Conservation (phyloP, 768 basidiomycete genomes). For the Brasilioporus rufonigricans region DNA sequence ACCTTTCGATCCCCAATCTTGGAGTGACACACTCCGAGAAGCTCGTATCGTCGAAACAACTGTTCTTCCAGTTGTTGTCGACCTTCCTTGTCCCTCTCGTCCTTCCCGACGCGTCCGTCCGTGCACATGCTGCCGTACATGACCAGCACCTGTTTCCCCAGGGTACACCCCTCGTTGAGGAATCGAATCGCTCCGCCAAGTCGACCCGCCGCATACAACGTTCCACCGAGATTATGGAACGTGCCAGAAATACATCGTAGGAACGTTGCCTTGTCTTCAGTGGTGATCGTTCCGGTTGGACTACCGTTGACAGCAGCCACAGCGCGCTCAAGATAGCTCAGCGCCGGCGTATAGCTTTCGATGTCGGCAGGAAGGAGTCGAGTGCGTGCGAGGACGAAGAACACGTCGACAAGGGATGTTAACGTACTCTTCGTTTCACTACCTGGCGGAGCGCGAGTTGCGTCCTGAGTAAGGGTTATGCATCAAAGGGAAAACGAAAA, state of each 20-base stretch:
- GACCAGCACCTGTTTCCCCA: conserved; percentile 49
- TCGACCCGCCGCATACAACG: conserved; percentile 63
- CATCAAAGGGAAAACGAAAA: neutral
- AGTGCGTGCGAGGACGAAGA: conserved; percentile 53
- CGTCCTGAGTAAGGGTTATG: conserved; percentile 2
- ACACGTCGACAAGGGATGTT: conserved; percentile 50
- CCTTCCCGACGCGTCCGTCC: conserved; percentile 18
- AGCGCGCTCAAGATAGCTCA: conserved; percentile 48
- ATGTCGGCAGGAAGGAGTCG: conserved; percentile 40
- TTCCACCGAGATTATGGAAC: conserved; percentile 65
- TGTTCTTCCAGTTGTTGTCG: conserved; percentile 66
- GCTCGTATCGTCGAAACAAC: conserved; percentile 72
- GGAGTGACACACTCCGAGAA: conserved; percentile 73
- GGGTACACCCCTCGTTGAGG: conserved; percentile 54
- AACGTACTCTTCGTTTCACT: conserved; percentile 34
- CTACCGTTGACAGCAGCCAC: conserved; percentile 22
- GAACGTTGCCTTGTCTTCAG: conserved; percentile 45
- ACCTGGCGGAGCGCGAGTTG: neutral
- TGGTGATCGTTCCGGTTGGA: conserved; percentile 4
- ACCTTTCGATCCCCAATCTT: conserved; percentile 81
- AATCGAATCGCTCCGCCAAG: conserved; percentile 68
- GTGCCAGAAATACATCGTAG: conserved; percentile 70
- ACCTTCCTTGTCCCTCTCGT: conserved; percentile 33
- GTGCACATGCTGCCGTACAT: conserved; percentile 14
- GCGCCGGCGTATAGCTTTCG: conserved; percentile 44